These are phyloP conservation scores for Trametes coccinea DNA, from an alignment of 768 basidiomycete species.

Conservation along the genomic window DNA sequence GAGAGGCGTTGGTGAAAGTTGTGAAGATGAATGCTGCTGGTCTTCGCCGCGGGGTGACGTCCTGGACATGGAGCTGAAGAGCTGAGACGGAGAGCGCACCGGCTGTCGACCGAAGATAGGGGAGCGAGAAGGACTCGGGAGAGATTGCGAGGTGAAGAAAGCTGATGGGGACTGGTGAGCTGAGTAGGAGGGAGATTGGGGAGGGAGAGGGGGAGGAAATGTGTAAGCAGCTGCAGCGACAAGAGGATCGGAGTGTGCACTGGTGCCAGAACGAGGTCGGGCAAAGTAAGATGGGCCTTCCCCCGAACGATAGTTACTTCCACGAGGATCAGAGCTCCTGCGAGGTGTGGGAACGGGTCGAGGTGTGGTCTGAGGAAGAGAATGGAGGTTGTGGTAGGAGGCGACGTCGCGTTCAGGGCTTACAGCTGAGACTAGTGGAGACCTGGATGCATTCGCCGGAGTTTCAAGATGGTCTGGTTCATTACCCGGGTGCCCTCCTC, in stretches of 20 bases:
- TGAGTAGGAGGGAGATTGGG: neutral
- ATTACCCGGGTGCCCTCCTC: constrained; percentile 7
- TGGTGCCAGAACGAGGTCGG: constrained; percentile 13
- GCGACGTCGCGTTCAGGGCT: constrained; percentile 13
- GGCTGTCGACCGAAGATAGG: constrained; percentile 11
- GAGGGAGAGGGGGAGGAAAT: constrained; percentile 6
- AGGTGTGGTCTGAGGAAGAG: constrained; percentile 3
- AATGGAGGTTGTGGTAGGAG: constrained; percentile 5
- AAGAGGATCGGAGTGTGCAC: constrained; percentile 11
- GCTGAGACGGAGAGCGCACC: constrained; percentile 4
- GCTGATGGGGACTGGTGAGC: neutral
- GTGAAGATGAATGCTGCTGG: neutral
- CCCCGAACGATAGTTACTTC: neutral
- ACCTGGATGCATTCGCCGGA: constrained; percentile 6
- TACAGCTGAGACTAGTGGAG: constrained; percentile 4
- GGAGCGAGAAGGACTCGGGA: constrained; percentile 9
- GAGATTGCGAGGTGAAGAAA: neutral
- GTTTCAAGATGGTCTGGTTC: neutral
- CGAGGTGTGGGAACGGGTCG: constrained; percentile 4
- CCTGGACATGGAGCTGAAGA: constrained; percentile 2
- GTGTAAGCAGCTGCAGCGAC: constrained; percentile 6
- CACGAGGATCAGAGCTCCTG: constrained; percentile 14
- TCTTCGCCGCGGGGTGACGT: neutral
- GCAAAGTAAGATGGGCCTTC: constrained; percentile 4
- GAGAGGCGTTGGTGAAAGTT: no score